These are phyloP conservation scores for Simplicillium aogashimaense DNA, from an alignment of 2,329 filamentous ascomycete species.

Conservation along the genomic window DNA sequence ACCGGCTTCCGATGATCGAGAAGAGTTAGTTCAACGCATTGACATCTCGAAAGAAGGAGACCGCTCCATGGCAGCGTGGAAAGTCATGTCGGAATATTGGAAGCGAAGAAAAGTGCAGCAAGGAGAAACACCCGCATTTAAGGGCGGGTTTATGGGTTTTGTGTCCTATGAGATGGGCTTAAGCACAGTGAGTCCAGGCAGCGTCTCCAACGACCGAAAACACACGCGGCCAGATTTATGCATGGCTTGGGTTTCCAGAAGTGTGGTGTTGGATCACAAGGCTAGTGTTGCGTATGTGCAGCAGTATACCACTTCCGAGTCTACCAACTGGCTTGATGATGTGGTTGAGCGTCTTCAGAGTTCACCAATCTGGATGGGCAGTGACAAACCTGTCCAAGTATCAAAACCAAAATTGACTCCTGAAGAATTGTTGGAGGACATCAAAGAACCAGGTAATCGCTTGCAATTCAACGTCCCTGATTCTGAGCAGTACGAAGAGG, in stretches of 20 bases:
- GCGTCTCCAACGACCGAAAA: slow-evolving; percentile 15
- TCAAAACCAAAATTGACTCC: slow-evolving; percentile 1
- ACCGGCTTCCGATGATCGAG: slow-evolving; percentile 9
- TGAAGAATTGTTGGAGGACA: slow-evolving; percentile 8
- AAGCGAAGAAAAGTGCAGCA: slow-evolving; percentile 15
- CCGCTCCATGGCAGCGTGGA: slow-evolving; percentile 33
- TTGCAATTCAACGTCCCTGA: slow-evolving; percentile 28
- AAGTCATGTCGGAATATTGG: slow-evolving; percentile 37
- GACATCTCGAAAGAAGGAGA: slow-evolving; percentile 14
- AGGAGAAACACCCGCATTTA: slow-evolving; percentile 44
- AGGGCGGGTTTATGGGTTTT: slow-evolving; percentile 78
- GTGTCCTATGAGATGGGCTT: slow-evolving; percentile 78
- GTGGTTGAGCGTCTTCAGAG: slow-evolving; percentile 18
- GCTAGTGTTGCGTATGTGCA: slow-evolving; percentile 56
- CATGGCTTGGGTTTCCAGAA: slow-evolving; percentile 67
- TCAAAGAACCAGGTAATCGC: slow-evolving; percentile 5
- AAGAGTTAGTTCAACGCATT: slow-evolving; percentile 17
- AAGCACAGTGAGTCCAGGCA: slow-evolving; percentile 18
- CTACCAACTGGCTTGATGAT: slow-evolving; percentile 21
- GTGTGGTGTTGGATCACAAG: slow-evolving; percentile 67
- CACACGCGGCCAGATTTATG: slow-evolving; percentile 57
- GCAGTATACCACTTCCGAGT: slow-evolving; percentile 14
- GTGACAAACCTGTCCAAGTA: slow-evolving; percentile 3
- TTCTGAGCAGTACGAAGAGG: slow-evolving; percentile 47
- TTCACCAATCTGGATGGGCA: slow-evolving; percentile 21